Conservation (phyloP, 495 filamentous ascomycete species). For the Penicillium paxilli region DNA sequence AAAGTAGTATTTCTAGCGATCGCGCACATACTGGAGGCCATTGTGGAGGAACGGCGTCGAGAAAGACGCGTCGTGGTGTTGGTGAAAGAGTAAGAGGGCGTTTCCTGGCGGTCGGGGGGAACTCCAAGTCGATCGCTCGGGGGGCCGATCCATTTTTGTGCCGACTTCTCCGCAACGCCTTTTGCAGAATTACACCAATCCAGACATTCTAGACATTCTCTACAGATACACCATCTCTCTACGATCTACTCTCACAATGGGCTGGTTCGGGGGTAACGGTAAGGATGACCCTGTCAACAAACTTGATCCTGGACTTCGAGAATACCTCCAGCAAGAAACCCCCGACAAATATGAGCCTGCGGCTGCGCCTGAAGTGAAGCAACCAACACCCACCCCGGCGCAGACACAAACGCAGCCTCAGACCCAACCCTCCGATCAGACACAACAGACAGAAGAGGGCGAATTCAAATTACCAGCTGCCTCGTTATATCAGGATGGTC, state of each 20-base stretch:
- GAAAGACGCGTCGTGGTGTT: slow-evolving; percentile 36
- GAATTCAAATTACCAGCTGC: slow-evolving; percentile 53
- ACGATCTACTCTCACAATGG: slow-evolving; percentile 33
- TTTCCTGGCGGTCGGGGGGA: slow-evolving; percentile 23
- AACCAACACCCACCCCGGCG: slow-evolving; percentile 16
- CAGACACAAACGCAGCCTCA: slow-evolving; percentile 15
- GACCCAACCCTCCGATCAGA: slow-evolving; percentile 33
- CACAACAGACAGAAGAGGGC: slow-evolving; percentile 20
- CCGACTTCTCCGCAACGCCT: slow-evolving; percentile 31
- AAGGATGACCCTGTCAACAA: slow-evolving; percentile 71
- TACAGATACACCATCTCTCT: too few species aligned
- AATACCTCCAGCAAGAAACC: slow-evolving; percentile 82
- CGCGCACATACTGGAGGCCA: slow-evolving; percentile 42
- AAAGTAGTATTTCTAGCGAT: not conserved
- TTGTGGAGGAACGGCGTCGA: slow-evolving; percentile 37
- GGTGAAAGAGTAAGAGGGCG: slow-evolving; percentile 15
- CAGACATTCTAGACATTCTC: not conserved
- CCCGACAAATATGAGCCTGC: slow-evolving; percentile 69
- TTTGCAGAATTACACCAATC: not conserved
- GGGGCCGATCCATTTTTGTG: slow-evolving; percentile 31
- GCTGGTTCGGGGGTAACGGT: slow-evolving; percentile 68
- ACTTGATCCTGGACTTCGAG: slow-evolving; percentile 80
- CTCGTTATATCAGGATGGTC: slow-evolving; percentile 73
- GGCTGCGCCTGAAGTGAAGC: slow-evolving; percentile 27
- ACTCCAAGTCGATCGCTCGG: slow-evolving; percentile 20